Percentiles rank a stretch among this genome's conserved stretches.
phyloP scores from a whole-genome alignment of 2,329 filamentous ascomycete species.

The Ophiostoma perfectum region DNA sequence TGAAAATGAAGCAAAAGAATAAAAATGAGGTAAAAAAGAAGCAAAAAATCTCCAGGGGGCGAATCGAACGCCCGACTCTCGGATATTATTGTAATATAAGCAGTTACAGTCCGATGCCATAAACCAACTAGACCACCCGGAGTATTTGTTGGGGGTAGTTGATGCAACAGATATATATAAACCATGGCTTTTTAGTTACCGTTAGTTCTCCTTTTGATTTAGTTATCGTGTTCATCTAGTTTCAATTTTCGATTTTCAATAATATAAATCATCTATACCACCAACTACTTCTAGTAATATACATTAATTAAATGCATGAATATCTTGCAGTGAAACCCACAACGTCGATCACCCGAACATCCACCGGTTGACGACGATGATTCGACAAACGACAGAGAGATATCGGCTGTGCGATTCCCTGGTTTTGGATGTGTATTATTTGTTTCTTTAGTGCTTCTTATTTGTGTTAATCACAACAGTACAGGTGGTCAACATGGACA shows the following conservation, averaged over 20 bases:
- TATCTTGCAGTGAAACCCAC: not conserved
- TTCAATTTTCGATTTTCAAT: too few relatives aligned
- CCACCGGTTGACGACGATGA: not conserved
- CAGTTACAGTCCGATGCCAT: slow-evolving; percentile 26
- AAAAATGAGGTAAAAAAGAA: not conserved
- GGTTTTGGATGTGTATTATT: not conserved
- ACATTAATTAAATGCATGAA: too few relatives aligned
- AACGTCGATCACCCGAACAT: not conserved
- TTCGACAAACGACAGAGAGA: not conserved
- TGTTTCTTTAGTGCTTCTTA: not conserved
- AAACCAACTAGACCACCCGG: slow-evolving; percentile 26
- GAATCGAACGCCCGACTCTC: slow-evolving; percentile 26
- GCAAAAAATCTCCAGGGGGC: slow-evolving; percentile 24
- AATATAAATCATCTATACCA: too few relatives aligned
- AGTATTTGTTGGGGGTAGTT: not conserved
- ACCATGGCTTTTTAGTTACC: not conserved
- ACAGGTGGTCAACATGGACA: not conserved
- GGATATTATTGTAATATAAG: slow-evolving; percentile 18
- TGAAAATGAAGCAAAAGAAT: not conserved
- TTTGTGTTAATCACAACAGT: not conserved
- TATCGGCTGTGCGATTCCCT: not conserved
- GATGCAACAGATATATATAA: not conserved
- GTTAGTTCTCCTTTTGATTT: too few relatives aligned
- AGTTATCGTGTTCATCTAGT: too few relatives aligned
- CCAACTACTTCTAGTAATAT: not conserved